Percentiles rank a stretch among this genome's conserved stretches.
These are phyloP conservation scores for Heritiera littoralis DNA, from an alignment of 345 rosid species.

Conservation along the genomic window DNA sequence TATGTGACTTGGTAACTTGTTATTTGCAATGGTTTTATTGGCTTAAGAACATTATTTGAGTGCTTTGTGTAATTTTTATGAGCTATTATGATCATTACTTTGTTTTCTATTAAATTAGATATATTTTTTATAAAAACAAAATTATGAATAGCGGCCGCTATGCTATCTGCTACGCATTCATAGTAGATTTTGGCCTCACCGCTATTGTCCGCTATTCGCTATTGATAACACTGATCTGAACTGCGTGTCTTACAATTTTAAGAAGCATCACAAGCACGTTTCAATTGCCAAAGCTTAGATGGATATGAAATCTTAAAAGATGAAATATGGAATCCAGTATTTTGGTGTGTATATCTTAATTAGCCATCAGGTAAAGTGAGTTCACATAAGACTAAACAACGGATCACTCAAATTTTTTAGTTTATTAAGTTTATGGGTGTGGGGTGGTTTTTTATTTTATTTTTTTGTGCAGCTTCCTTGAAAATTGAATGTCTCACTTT, in stretches of 20 bases:
- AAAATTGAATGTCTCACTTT: neutral
- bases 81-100: no score
- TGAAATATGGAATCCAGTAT: neutral
- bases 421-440: neutral
- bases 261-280: neutral
- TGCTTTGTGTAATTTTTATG: no score
- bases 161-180: no score
- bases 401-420: neutral
- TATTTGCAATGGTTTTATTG: no score
- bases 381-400: neutral
- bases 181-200: no score
- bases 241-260: neutral
- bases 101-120: no score
- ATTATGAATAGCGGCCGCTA: no score
- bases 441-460: no score
- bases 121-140: no score
- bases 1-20: no score
- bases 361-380: neutral
- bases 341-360: neutral
- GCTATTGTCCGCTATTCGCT: no score
- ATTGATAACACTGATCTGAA: neutral
- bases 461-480: neutral
- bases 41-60: no score
- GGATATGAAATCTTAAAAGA: neutral
- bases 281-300: neutral